Conservation (phyloP, 2,329 filamentous ascomycete species). For the Aspergillus alliaceus region DNA sequence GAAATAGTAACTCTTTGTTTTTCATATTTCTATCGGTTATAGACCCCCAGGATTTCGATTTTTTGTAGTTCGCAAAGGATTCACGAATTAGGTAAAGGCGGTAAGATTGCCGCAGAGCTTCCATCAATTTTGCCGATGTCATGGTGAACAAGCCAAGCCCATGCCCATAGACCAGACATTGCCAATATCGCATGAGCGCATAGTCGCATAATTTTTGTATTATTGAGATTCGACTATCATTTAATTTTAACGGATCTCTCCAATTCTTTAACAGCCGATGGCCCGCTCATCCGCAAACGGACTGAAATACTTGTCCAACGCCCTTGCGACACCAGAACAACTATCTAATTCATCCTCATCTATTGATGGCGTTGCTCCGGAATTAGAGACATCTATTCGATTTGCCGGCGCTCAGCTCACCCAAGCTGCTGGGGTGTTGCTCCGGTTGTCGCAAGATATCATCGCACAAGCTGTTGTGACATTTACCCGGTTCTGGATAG, state of each 20-base stretch:
- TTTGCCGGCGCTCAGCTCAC: conserved; percentile 48
- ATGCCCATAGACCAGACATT: neutral
- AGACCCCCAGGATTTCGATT: neutral
- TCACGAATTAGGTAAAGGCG: neutral
- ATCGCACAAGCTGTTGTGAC: conserved; percentile 83
- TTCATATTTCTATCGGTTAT: neutral
- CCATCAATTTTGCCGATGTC: neutral
- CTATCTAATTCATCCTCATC: conserved; percentile 45
- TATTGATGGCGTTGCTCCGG: conserved; percentile 43
- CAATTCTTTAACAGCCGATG: conserved; percentile 10
- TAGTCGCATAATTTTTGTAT: neutral
- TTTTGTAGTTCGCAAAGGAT: neutral
- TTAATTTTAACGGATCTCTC: neutral
- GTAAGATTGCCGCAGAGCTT: neutral
- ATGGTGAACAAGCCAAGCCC: neutral
- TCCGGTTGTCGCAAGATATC: conserved; percentile 80
- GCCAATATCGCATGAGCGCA: neutral
- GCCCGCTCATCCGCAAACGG: conserved; percentile 25
- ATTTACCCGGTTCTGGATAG: conserved; percentile 77
- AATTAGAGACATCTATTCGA: conserved; percentile 45
- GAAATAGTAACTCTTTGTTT: neutral
- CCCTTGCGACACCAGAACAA: conserved; percentile 46
- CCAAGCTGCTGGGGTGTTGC: conserved; percentile 60
- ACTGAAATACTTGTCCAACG: conserved; percentile 44
- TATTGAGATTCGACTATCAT: neutral